Base-by-base conservation (phyloP, 495 filamentous ascomycete genomes). In the Penicillium fimorum region DNA sequence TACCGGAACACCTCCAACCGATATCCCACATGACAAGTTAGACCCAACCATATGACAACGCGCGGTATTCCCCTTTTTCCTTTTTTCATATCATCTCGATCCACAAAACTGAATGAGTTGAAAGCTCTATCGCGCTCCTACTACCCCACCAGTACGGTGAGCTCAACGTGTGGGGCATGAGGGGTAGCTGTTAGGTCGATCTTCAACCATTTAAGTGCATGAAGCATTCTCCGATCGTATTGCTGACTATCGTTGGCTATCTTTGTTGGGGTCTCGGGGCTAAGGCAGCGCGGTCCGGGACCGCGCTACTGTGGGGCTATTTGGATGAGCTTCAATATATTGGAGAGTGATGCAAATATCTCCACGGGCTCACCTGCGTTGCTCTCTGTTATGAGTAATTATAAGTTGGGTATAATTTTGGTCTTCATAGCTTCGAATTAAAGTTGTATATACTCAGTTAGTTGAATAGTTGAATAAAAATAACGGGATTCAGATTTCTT, bases 111-210 rank as follows among this genome's bases (percentile, higher is more conserved):
- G 22, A 29, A 13, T 40, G 13, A n/a, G 22, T 45, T 15, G 11
- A 12, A 27, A 50, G 47, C 47, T 38, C 32, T 18, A 50, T 50
- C 47, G 47, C 47, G 47, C 47, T 40, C 47, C 47, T 38, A 50
- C 33, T n/a, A 22, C 47, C 33, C 47, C 47, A 29, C 22, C 12
- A 15, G 33, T 13, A n/a, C 20, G 33, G 20, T 18, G 33, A 50
- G 33, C 33, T 50, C 20, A 27, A 45, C 5, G 5, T 3, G 32
- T 33, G 33, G 33, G 47, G 33, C 22, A 50, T 38, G 47, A 50
- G 47, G 47, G 47, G 47, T 50, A 50, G 47, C 47, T 50, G 15
- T 40, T 40, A 38, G 47, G 33, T 38, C 29, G 22, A 50, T 25
- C 22, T 10, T n/a, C 18, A 38, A 9, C 5, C 18, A 24, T 13